Conservation (phyloP, 768 basidiomycete species). For the Lentinula guzmanii region DNA sequence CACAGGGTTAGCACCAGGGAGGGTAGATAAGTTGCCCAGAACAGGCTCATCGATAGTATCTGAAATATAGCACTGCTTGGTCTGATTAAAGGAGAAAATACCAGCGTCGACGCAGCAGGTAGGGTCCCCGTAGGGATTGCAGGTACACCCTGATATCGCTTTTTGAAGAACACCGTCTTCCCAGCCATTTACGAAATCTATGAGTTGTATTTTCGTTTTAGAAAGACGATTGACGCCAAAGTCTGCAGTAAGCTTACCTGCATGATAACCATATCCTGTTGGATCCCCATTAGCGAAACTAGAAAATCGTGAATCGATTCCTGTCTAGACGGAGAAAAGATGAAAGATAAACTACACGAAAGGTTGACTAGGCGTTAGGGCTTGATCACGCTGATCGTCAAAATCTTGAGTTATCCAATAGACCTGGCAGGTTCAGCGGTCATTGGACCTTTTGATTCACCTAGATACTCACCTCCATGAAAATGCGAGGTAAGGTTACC, state of each 20-base stretch:
- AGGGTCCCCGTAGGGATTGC: constrained; percentile 18
- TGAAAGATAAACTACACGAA: constrained; percentile 17
- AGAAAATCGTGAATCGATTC: neutral
- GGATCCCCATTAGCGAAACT: constrained; percentile 35
- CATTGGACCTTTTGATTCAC: neutral
- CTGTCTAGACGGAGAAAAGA: neutral
- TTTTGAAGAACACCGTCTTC: constrained; percentile 27
- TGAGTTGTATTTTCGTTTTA: neutral
- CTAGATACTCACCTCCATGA: constrained; percentile 26
- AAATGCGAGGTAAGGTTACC: constrained; percentile 34
- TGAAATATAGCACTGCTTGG: constrained; percentile 14
- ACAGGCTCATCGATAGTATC: constrained; percentile 16
- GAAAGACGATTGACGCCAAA: no score
- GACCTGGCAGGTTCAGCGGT: constrained; percentile 10
- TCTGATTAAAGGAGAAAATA: constrained; percentile 16
- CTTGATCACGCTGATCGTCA: constrained; percentile 17
- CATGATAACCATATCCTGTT: constrained; percentile 33
- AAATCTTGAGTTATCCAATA: constrained; percentile 21
- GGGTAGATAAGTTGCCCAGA: constrained; percentile 7
- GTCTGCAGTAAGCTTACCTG: constrained; percentile 1
- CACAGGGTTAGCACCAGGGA: constrained; percentile 12
- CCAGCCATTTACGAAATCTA: constrained; percentile 37
- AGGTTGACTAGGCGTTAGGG: constrained; percentile 22
- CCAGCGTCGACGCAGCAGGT: constrained; percentile 17
- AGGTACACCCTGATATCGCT: constrained; percentile 28